A percentile compares a stretch with the other conserved stretches of the same genome.
Conservation (phyloP, 306 rosid species). For the Quillaja saponaria region DNA sequence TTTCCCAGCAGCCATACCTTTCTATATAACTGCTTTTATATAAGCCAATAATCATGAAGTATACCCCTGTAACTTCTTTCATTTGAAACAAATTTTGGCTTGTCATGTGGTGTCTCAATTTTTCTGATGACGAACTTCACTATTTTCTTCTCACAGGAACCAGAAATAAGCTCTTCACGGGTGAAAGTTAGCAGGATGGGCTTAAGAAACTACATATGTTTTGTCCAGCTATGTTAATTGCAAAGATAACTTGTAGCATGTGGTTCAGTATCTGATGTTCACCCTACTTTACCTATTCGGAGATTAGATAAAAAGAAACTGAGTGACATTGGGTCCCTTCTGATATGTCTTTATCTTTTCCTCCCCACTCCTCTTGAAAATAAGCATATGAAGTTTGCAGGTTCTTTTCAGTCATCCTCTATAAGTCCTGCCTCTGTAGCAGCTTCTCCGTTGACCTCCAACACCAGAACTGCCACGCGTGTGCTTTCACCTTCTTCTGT, state of each 20-base stretch:
- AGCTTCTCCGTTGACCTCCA: conserved; percentile 44
- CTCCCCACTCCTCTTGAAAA: conserved; percentile 42
- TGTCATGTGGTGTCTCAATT: conserved; percentile 17
- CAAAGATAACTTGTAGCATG: conserved; percentile 22
- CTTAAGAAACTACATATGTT: background rate
- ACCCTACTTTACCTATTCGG: conserved; percentile 23
- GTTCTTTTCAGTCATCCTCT: conserved; percentile 52
- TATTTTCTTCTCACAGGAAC: conserved; percentile 20
- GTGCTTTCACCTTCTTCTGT: conserved; percentile 46
- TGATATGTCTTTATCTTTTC: conserved; percentile 58
- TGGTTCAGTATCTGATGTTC: conserved; percentile 30
- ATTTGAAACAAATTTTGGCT: conserved; percentile 17
- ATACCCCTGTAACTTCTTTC: too few relatives aligned
- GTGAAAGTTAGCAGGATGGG: conserved; percentile 3
- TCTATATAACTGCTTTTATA: too few relatives aligned
- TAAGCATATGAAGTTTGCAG: conserved; percentile 45
- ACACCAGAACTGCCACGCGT: conserved; percentile 39
- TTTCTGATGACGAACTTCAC: conserved; percentile 5
- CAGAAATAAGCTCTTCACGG: conserved; percentile 1
- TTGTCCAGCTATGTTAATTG: conserved; percentile 25
- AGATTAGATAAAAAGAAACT: conserved; percentile 33
- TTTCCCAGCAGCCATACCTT: too few relatives aligned
- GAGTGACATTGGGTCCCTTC: conserved; percentile 30
- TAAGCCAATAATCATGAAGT: too few relatives aligned
- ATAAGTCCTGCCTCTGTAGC: conserved; percentile 40